Evolutionary conservation across 139 green algal species (phyloP).

Genomic region (Chlamydomonas schloesseri): DNA sequence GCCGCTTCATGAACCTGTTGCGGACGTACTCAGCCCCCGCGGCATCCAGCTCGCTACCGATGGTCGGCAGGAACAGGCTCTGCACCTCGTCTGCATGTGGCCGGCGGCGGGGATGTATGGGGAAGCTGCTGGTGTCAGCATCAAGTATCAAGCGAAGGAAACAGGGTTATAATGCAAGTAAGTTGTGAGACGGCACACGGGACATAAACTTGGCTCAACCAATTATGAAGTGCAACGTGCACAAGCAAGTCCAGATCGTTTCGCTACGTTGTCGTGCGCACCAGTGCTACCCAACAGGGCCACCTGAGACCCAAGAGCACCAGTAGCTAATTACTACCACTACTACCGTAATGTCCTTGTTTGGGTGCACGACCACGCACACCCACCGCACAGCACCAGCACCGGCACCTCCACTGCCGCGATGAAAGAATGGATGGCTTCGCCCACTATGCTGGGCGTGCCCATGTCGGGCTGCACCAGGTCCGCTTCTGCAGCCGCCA

Average conservation of each 20-base stretch:
- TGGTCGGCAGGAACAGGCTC: conserved; percentile 19
- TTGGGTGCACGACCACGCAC: too few relatives aligned
- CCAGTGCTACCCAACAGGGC: too few relatives aligned
- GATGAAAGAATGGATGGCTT: background rate
- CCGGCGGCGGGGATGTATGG: background rate
- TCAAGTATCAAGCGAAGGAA: too few relatives aligned
- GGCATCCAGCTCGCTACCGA: background rate
- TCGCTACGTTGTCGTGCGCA: too few relatives aligned
- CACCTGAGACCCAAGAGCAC: too few relatives aligned
- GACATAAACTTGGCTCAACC: too few relatives aligned
- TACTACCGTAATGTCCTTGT: too few relatives aligned
- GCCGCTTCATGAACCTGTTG: conserved; percentile 17
- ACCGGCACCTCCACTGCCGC: conserved; percentile 8
- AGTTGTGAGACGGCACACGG: too few relatives aligned
- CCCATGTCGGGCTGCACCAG: background rate
- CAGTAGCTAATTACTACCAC: too few relatives aligned
- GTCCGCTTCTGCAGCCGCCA: background rate
- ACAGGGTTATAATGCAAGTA: too few relatives aligned
- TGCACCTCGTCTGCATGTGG: conserved; percentile 4
- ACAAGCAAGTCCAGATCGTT: too few relatives aligned
- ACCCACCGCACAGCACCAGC: conserved; percentile 19
- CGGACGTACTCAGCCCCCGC: conserved; percentile 1
- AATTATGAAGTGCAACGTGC: too few relatives aligned
- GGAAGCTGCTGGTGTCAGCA: background rate
- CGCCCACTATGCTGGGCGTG: background rate